A percentile compares a stretch with the other conserved stretches of the same genome.
These are phyloP conservation scores for Hondaea fermentalgiana DNA, from an alignment of 108 stramenopile species.

Conservation along the genomic window DNA sequence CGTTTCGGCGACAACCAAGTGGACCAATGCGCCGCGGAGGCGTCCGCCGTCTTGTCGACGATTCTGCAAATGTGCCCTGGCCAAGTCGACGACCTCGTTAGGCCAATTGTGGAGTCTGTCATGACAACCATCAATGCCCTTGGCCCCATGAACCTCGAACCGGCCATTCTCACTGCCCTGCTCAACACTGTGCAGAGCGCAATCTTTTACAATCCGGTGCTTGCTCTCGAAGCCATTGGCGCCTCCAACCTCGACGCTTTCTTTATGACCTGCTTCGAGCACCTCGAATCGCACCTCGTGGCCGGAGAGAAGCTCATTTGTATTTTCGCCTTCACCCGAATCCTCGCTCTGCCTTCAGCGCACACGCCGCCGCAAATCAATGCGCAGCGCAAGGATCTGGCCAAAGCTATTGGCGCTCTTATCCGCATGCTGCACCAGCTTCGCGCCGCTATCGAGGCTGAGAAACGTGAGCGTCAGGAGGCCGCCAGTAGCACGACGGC, in stretches of 20 bases:
- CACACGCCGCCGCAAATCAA: neutral
- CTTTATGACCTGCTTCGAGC: neutral
- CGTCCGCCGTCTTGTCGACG: neutral
- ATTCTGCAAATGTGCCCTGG: neutral
- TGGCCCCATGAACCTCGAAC: neutral
- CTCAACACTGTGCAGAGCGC: neutral
- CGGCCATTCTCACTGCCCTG: neutral
- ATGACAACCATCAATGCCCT: neutral
- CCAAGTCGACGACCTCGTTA: neutral
- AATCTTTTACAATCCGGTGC: neutral
- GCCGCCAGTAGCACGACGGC: neutral
- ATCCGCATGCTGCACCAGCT: neutral
- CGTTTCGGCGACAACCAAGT: neutral
- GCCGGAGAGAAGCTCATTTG: neutral
- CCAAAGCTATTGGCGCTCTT: neutral
- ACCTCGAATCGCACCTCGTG: neutral
- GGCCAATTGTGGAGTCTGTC: neutral
- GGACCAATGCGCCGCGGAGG: neutral
- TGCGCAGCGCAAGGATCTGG: neutral
- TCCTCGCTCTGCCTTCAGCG: neutral
- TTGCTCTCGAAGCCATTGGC: neutral
- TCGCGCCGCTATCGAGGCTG: neutral
- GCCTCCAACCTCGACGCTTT: neutral
- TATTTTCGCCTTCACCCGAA: neutral
- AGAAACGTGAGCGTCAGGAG: neutral